Evolutionary conservation across 2,329 filamentous ascomycete species (phyloP).

Genomic region (Aspergillus sp.): DNA sequence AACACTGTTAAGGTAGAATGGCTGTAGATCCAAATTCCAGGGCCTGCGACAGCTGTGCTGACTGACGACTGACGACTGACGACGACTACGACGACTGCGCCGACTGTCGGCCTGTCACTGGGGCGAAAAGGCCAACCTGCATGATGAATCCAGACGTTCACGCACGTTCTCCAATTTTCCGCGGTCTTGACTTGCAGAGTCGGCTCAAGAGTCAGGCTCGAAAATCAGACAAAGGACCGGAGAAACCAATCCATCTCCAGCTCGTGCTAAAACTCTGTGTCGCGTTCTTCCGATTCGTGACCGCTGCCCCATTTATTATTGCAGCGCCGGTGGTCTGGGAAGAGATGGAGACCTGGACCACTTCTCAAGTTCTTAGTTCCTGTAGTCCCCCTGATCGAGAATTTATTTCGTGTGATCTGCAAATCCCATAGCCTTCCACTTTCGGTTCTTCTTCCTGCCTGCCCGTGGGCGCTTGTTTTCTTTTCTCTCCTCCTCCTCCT

Average conservation of each 20-base stretch:
- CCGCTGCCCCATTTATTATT: too few species aligned
- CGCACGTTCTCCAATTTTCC: background rate
- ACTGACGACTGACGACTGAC: too few species aligned
- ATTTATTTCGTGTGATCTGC: conserved; percentile 10
- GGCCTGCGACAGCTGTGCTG: too few species aligned
- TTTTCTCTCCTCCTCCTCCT: background rate
- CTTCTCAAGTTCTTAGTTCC: background rate
- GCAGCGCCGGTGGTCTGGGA: background rate
- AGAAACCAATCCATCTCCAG: background rate
- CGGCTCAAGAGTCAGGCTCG: background rate
- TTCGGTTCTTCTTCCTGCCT: background rate
- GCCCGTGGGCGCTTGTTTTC: background rate
- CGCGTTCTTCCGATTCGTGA: background rate
- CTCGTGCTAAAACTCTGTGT: background rate
- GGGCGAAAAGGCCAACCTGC: background rate
- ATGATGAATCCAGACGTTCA: background rate
- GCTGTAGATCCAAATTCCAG: conserved; percentile 4
- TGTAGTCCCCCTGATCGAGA: conserved; percentile 2
- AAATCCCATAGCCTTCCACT: conserved; percentile 4
- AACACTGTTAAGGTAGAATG: background rate
- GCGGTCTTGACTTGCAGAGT: background rate
- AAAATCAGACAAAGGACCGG: background rate
- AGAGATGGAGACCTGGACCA: background rate
- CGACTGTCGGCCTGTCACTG: background rate
- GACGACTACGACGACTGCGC: too few species aligned